phyloP scores from a whole-genome alignment of 352 stramenopile genomes.

The Aphanomyces cochlioides region DNA sequence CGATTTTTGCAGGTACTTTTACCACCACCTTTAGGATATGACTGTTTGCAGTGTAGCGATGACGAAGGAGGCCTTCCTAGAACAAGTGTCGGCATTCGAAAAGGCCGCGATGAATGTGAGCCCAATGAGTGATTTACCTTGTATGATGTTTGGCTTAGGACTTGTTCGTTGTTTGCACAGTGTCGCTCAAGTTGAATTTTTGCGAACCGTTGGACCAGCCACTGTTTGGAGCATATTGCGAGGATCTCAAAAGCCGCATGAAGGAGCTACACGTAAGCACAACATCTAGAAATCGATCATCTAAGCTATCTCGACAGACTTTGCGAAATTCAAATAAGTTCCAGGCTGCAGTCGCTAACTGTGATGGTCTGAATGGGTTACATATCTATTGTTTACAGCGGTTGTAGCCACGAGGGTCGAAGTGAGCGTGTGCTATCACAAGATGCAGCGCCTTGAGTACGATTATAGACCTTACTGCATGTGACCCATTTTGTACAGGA shows the following conservation, averaged over 20 bases:
- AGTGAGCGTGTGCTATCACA: slow-evolving; percentile 4
- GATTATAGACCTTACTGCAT: too few relatives aligned
- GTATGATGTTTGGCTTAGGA: background rate
- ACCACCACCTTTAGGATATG: too few relatives aligned
- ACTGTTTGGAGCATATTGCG: slow-evolving; percentile 9
- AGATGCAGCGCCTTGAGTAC: background rate
- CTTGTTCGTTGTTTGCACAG: slow-evolving; percentile 16
- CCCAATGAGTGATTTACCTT: background rate
- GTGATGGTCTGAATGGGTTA: slow-evolving; percentile 3
- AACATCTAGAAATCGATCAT: too few relatives aligned
- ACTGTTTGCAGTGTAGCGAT: background rate
- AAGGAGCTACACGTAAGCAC: slow-evolving; percentile 16
- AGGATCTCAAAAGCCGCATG: slow-evolving; percentile 20
- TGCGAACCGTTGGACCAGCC: background rate
- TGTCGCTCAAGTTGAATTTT: slow-evolving; percentile 21
- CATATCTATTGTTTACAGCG: background rate
- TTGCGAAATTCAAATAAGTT: slow-evolving; percentile 22
- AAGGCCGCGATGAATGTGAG: background rate
- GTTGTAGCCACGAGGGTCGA: background rate
- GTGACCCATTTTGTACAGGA: too few relatives aligned
- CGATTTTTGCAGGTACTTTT: slow-evolving; percentile 18
- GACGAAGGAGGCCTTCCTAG: slow-evolving; percentile 4
- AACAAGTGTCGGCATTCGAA: slow-evolving; percentile 8
- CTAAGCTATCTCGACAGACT: background rate
- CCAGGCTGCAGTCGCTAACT: slow-evolving; percentile 18